Evolutionary conservation across 2,329 filamentous ascomycete genomes (phyloP), one percentile per base, ranked within the genome.

Genomic region (Scolecobasidium constrictum): DNA sequence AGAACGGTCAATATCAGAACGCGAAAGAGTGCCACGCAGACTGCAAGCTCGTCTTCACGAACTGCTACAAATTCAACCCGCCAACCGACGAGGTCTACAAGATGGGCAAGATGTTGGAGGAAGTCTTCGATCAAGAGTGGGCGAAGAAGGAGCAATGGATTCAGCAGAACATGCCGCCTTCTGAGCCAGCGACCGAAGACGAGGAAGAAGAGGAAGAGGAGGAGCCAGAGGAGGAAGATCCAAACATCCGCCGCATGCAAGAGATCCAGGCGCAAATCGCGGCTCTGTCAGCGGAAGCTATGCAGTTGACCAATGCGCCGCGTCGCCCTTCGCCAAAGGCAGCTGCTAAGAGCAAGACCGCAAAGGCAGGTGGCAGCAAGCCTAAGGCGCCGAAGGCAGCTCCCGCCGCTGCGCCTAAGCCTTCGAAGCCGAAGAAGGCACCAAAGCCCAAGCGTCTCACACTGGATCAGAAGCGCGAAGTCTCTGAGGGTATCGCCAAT

Each of bases 1-100:
- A 81, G 51, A 70, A 71, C 11, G 86, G 87, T 19, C 77, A 86
- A 44, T 96, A 96, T 56, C 74, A 78, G 50, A 86, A 73, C 44
- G 73, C 85, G 1, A 87, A 86, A 59, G 88, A 95, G 36, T 86
- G 96, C 52, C 83, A 94, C 55, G 74, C 74, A 46, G 88, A 94
- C 54, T 76, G 94, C 43, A 75, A 78, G 38, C 74, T 87, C 44
- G 88, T 96, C 51, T 81, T 95, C 55, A 72, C 77, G 52, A 98
- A 98, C 60, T 95, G 90, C 61, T 86, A 79, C 67, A 81, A 82
- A 49, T 98, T 96, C 73, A 98, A 98, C 52, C 77, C 79, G n/a
- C 68, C 73, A 1, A 80, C 78, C 6, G 86, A 93, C 48, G 72
- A 78, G 1, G 84, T 93, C 13, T 80, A 85, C 45, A 60, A 71